phyloP scores from a whole-genome alignment of 345 rosid genomes.

The Brassica juncea region DNA sequence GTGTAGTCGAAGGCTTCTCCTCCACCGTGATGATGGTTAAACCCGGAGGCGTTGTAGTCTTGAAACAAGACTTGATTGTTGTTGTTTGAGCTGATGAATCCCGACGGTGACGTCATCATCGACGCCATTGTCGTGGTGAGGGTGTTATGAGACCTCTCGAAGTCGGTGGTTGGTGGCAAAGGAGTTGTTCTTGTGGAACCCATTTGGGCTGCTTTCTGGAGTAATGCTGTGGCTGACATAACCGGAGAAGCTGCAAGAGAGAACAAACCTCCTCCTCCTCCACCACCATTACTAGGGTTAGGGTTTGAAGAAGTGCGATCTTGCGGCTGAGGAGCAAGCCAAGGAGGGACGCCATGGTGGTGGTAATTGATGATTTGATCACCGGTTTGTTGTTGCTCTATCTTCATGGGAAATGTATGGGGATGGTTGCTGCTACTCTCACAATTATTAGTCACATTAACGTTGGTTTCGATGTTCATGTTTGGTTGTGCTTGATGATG shows the following conservation, averaged over 20 bases:
- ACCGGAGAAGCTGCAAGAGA: slow-evolving; percentile 49
- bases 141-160: slow-evolving; percentile 30
- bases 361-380: slow-evolving; percentile 28
- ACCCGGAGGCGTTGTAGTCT: slow-evolving; percentile 47
- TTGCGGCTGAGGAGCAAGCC: slow-evolving; percentile 51
- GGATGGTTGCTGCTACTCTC: slow-evolving; percentile 30
- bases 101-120: slow-evolving; percentile 37
- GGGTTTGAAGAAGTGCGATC: slow-evolving; percentile 53
- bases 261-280: slow-evolving; percentile 31
- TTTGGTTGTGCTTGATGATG: slow-evolving; percentile 30
- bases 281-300: slow-evolving; percentile 55
- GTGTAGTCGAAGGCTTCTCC: slow-evolving; percentile 47
- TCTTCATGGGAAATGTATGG: slow-evolving; percentile 50
- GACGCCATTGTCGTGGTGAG: slow-evolving; percentile 42
- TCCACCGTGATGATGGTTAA: slow-evolving; percentile 33
- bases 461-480: slow-evolving; percentile 40
- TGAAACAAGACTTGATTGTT: slow-evolving; percentile 47
- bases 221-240: slow-evolving; percentile 91
- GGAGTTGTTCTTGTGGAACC: slow-evolving; percentile 57
- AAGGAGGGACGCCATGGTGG: slow-evolving; percentile 49
- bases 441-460: slow-evolving; percentile 1
- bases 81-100: slow-evolving; percentile 26
- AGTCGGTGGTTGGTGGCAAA: slow-evolving; percentile 39
- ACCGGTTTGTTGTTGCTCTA: slow-evolving; percentile 48
- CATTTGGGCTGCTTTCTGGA: slow-evolving; percentile 89